Base-by-base conservation (phyloP, 306 rosid species). In the Boehmeria nivea region DNA sequence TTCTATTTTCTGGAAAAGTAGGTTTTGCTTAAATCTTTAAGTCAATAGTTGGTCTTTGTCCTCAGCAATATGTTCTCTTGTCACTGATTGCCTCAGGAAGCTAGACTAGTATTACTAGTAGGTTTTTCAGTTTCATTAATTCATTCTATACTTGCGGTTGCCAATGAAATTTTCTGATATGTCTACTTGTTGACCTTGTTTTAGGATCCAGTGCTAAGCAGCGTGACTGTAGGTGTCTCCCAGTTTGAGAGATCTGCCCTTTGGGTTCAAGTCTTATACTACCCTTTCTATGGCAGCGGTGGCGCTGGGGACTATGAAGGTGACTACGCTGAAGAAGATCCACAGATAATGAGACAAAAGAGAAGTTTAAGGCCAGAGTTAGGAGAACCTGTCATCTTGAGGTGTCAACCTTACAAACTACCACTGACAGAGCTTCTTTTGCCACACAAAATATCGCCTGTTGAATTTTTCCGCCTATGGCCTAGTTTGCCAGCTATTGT, bases 191-290 rank as follows among this genome's bases (percentile, higher is more conserved):
- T 56, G 12, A 22, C 65, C 54, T 69, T 72, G 39, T 57, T 66
- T 23, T 79, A 91, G 99, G 99, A 91, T 81, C 99, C 99, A 57
- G 94, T 87, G 43, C 73, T 59, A 36, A 83, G 87, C 83, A 91
- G 99, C 45, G 95, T 91, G 73, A 91, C 96, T 5, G 96, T 91
- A 66, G 96, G 99, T 67, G 96, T 85, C 65, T 81, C 99, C 53
- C 95, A 91, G 49, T 91, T 91, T 52, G 99, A 91, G 81, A 91
- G 89, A 68, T 84, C 89, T 50, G 87, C 95, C 69, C 84, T 91
- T 56, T 87, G 99, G 99, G 94, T 88, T 71, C 99, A 91, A 85
- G 88, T 91, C 57, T 72, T 91, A 71, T 91, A 91, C 70, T 91
- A 91, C 76, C 99, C 99, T 26, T 87, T 91, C 74, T 85, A 82